Base-by-base conservation (phyloP, 805 yeast genomes). In the Ogataea corticis region DNA sequence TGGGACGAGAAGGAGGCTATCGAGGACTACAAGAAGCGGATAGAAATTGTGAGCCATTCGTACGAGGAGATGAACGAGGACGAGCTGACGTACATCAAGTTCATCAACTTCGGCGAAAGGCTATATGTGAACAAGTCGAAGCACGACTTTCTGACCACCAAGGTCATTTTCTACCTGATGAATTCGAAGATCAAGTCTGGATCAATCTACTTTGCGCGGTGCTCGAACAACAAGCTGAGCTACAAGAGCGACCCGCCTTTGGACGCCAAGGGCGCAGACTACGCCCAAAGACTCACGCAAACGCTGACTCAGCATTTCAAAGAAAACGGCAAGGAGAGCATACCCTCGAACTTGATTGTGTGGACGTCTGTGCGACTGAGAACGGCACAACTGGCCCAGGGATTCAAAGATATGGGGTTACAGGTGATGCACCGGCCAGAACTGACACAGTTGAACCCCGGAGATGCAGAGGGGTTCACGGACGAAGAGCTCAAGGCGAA, bases 341-440 rank as follows among this genome's bases (percentile, higher is more conserved):
- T 63, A 14, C 65, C 67, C 7, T 39, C 50, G 14, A 54, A 61
- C 41, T 73, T 91, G 56, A 82, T 83, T 3, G 91, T 94, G n/a
- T 92, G 98, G 96, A 90, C 97, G 1, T 95, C 98, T 1, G 88
- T 92, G 4, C 79, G 97, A 50, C 75, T 80, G 52, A 78, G 97
- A 59, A 89, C 97, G 0, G 75, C 82, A 15, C 88, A 91, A 54
- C 82, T 96, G 5, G 89, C 92, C 0, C 73, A 76, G 44, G 80
- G 75, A 45, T 88, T 92, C 63, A 70, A 77, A 31, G 75, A 80
- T 11, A 66, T 69, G 21, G 87, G 87, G 9, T 76, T 87, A 45
- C 73, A 77, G 1, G 83, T 86, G 5, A 72, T 83, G 43, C 90
- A 86, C 62, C 74, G 96, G 48, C 81, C 90, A 25, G 95, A 90